Evolutionary conservation across 208 protist species (phyloP), one percentile per base, ranked within the genome.

Genomic region (Trypanosoma avium): DNA sequence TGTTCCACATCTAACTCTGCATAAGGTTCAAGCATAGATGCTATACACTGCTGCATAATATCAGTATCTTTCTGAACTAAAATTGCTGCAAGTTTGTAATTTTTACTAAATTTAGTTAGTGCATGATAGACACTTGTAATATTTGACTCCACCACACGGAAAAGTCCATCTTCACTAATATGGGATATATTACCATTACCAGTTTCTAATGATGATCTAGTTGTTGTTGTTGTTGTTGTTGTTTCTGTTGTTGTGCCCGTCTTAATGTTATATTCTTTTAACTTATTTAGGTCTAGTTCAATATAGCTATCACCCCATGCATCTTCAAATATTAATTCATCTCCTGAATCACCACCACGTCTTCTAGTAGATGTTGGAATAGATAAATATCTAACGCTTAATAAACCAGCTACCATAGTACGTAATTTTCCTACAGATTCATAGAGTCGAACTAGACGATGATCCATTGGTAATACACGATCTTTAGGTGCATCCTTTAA

Each of bases 61-160:
- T 95, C 90, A 3, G 78, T 79, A 61, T 95, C 90, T 45, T 85
- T 87, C 55, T 88, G 90, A 21, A 95, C 50, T 5, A 92, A 45
- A 57, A 95, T 95, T 12, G 84, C 82, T 2, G 81, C 78, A 56
- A 89, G 77, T 59, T 95, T 95, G 78, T 92, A 82, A 45, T 81
- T 79, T 0, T 67, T 81, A 47, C 89, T 93, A 70, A 95, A 93
- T 42, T 78, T 78, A 27, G 75, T 63, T 50, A 93, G 57, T 4
- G 73, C 72, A 46, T 79, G 74, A 56, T 90, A 67, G 19, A 91
- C 55, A 47, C 73, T 72, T 35, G 81, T 65, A 35, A 90, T 71
- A 47, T 95, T 93, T 22, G 79, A 65, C 27, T 79, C 79, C 13
- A 81, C 64, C n/a, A 82, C 80, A 5, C 72, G 79, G 24, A 90